Evolutionary conservation across 208 protist species (phyloP).

Genomic region (Crithidia bombi): DNA sequence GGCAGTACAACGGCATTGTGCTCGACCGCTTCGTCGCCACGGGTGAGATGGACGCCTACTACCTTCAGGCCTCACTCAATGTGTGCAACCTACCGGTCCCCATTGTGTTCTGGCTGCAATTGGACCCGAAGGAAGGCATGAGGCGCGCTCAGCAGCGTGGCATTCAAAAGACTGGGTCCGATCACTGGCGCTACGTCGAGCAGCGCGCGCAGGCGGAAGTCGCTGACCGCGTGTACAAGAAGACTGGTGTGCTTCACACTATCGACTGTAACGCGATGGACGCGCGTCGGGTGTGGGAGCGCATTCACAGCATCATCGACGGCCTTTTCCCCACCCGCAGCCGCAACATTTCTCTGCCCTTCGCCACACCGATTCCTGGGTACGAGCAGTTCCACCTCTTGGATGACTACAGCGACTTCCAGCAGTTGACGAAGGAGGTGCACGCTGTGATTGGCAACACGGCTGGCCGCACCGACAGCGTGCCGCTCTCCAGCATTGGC

Average conservation of each 20-base stretch:
- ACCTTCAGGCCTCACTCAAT: conserved; percentile 68
- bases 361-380: conserved; percentile 29
- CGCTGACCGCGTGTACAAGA: conserved; percentile 62
- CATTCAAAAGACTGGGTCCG: conserved; percentile 51
- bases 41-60: conserved; percentile 85
- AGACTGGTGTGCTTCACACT: conserved; percentile 50
- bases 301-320: conserved; percentile 62
- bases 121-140: conserved; percentile 64
- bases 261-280: conserved; percentile 53
- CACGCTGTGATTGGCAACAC: conserved; percentile 71
- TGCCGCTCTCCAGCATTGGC: conserved; percentile 75
- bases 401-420: conserved; percentile 57
- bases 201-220: conserved; percentile 72
- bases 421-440: conserved; percentile 61
- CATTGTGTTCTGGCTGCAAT: conserved; percentile 78
- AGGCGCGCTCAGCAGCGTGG: conserved; percentile 57
- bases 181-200: conserved; percentile 71
- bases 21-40: conserved; percentile 86
- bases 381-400: conserved; percentile 48
- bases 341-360: conserved; percentile 32
- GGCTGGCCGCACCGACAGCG: conserved; percentile 59
- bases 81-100: conserved; percentile 64
- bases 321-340: conserved; percentile 40
- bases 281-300: conserved; percentile 43
- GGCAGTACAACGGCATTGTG: conserved; percentile 74